Evolutionary conservation across 2,329 filamentous ascomycete species (phyloP), one percentile per base, ranked within the genome.

Genomic region (Sporothrix inflata): DNA sequence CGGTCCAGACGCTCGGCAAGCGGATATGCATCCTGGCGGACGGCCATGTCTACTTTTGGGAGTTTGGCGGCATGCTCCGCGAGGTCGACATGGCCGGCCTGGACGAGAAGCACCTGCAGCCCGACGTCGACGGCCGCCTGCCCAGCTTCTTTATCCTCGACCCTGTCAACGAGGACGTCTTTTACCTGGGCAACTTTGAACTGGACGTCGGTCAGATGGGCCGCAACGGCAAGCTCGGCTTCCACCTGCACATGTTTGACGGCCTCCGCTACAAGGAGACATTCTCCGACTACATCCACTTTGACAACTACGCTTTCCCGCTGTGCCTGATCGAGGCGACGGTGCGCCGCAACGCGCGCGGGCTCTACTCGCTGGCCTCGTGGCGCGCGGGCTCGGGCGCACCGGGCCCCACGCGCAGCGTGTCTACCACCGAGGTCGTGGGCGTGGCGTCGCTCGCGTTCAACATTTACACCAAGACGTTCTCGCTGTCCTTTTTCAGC

Each of bases 71-170:
- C 21, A 8, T 14, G 40, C 16, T 76, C 14, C 69, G 19, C 24
- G 49, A 73, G 8, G 73, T 69, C 12, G 71, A 74, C 47, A 65
- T 72, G 67, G 47, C 72, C 0, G 72, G 71, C 5, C 69, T 75
- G 0, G 72, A 70, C 19, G 45, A 34, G 2, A 61, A 53, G 9
- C 72, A 75, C 66, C 71, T 51, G 19, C 67, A 72, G 72, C 74
- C 74, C 5, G 73, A 74, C 42, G 45, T 42, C 8, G 74, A 75
- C 69, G 70, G 73, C 6, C 72, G 74, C 2, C 73, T 75, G 14
- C 70, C 73, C 19, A 74, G 72, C 70, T 74, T 57, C 63, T 71
- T 76, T 5, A 6, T 76, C 16, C 51, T 73, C 3, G 73, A 74
- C 55, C 71, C 71, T 0, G 51, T 72, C 34, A 60, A 70, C 67